A percentile compares a stretch with the other conserved stretches of the same genome.
Conservation (phyloP, 495 filamentous ascomycete genomes). For the Penicillium egyptiacum region DNA sequence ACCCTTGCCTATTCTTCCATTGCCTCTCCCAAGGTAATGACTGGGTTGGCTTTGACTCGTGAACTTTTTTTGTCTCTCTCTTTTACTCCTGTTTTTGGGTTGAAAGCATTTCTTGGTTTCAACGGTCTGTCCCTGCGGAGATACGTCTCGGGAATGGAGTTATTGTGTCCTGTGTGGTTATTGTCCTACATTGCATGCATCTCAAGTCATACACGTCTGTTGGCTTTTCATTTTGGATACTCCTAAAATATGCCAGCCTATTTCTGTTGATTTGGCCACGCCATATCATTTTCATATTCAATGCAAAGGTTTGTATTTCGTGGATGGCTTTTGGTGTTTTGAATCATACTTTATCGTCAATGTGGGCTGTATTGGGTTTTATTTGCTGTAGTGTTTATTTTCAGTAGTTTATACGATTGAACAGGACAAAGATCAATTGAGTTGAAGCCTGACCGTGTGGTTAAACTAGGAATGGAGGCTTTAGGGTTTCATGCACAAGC, state of each 20-base stretch:
- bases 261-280: neutral
- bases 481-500: neutral
- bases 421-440: neutral
- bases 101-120: neutral
- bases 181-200: conserved; percentile 1
- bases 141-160: neutral
- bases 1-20: neutral
- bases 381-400: neutral
- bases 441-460: neutral
- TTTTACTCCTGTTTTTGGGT: neutral
- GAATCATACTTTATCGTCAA: neutral
- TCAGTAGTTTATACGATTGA: neutral
- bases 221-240: neutral
- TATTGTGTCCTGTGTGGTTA: neutral
- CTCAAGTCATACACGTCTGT: neutral
- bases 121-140: neutral
- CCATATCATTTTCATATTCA: neutral
- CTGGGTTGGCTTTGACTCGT: neutral
- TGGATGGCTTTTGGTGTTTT: conserved; percentile 11
- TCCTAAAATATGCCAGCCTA: neutral
- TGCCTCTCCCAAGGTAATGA: neutral
- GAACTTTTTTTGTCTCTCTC: neutral
- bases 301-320: conserved; percentile 11
- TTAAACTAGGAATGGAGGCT: neutral
- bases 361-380: neutral